Evolutionary conservation across 1,139 yeast species (phyloP).

Genomic region (Lodderomyces oxycetoniae): DNA sequence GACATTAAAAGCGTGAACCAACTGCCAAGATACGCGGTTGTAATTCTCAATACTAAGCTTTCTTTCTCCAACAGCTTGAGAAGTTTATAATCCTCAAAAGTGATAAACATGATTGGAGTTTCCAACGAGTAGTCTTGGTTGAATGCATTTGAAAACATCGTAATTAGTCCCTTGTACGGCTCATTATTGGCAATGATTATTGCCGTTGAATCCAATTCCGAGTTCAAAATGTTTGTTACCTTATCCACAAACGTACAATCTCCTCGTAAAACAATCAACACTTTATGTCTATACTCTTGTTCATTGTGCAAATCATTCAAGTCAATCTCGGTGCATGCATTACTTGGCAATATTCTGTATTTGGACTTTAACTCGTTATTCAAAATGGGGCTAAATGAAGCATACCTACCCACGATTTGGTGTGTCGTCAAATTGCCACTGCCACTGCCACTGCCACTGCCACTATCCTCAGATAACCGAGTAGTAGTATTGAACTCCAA

Average conservation of each 20-base stretch:
- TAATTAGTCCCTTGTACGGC: constrained; percentile 35
- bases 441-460: too few species aligned
- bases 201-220: constrained; percentile 29
- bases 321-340: constrained; percentile 26
- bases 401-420: constrained; percentile 36
- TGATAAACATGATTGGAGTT: constrained; percentile 37
- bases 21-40: constrained; percentile 37
- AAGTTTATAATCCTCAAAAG: constrained; percentile 33
- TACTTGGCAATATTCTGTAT: constrained; percentile 25
- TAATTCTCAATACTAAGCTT: constrained; percentile 18
- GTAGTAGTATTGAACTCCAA: constrained; percentile 27
- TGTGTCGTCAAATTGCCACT: constrained; percentile 18
- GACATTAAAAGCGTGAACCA: constrained; percentile 39
- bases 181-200: constrained; percentile 42
- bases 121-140: constrained; percentile 34
- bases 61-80: constrained; percentile 15
- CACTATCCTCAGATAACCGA: constrained; percentile 2
- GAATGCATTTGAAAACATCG: constrained; percentile 41
- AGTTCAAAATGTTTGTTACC: constrained; percentile 27
- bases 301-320: constrained; percentile 8
- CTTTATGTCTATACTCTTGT: constrained; percentile 16
- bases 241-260: constrained; percentile 42
- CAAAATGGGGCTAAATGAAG: constrained; percentile 40
- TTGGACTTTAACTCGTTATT: constrained; percentile 21
- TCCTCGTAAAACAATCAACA: constrained; percentile 36